Conservation (phyloP, 345 rosid genomes). For the Kandelia obovata region DNA sequence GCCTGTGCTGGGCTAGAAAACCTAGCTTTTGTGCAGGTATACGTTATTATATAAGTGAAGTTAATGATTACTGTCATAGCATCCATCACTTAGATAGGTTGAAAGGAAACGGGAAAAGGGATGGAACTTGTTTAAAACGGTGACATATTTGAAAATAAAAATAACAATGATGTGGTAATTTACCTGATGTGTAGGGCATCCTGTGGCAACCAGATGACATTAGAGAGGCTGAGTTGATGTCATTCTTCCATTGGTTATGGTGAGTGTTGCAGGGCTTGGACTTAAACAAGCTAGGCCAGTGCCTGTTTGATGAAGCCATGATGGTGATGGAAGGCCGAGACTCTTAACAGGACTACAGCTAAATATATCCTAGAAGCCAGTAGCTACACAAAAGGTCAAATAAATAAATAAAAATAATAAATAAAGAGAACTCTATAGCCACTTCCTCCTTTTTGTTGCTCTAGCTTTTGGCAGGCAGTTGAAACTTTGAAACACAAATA, state of each 20-base stretch:
- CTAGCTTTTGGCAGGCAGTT: constrained; percentile 32
- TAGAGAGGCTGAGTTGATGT: constrained; percentile 57
- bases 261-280: constrained; percentile 85
- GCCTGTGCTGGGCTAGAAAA: background rate
- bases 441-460: constrained; percentile 31
- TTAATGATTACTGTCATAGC: too few relatives aligned
- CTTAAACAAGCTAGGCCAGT: constrained; percentile 99
- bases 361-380: constrained; percentile 3
- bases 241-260: constrained; percentile 87
- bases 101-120: background rate
- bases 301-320: constrained; percentile 98
- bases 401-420: constrained; percentile 8
- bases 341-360: background rate
- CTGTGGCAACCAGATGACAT: constrained; percentile 53
- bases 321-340: constrained; percentile 17
- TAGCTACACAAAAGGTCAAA: constrained; percentile 24
- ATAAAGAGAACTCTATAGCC: background rate
- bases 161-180: background rate
- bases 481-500: constrained; percentile 27
- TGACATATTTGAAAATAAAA: background rate
- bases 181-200: constrained; percentile 64
- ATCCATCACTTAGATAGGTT: too few relatives aligned
- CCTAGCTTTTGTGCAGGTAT: background rate
- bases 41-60: too few relatives aligned
- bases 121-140: background rate